Evolutionary conservation across 495 filamentous ascomycete species (phyloP).

Genomic region (Penicillium argentinense): DNA sequence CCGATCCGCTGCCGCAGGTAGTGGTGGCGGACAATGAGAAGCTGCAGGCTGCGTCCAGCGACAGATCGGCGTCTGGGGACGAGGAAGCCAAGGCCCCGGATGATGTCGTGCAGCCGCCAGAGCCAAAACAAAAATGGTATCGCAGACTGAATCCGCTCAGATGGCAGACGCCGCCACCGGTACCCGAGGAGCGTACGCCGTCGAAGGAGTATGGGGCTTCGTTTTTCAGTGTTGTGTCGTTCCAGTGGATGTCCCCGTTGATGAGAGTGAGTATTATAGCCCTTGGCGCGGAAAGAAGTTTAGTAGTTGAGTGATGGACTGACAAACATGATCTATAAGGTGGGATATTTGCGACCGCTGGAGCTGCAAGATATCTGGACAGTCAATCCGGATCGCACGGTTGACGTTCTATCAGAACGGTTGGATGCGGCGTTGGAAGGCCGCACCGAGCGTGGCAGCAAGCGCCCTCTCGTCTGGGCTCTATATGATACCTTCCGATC

Average conservation of each 20-base stretch:
- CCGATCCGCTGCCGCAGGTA: conserved; percentile 17
- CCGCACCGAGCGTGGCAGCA: conserved; percentile 63
- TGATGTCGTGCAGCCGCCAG: conserved; percentile 2
- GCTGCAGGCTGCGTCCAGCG: conserved; percentile 13
- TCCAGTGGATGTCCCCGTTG: conserved; percentile 64
- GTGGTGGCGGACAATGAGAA: conserved; percentile 16
- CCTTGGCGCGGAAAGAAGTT: too few relatives aligned
- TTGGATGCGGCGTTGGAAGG: conserved; percentile 65
- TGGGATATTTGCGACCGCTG: conserved; percentile 79
- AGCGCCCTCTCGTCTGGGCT: conserved; percentile 74
- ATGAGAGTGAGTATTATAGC: conserved; percentile 38
- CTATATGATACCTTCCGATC: conserved; percentile 83
- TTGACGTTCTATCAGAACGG: conserved; percentile 62
- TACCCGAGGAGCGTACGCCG: conserved; percentile 49
- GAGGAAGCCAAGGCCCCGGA: conserved; percentile 22
- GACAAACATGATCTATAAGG: conserved; percentile 9
- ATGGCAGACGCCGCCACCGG: conserved; percentile 47
- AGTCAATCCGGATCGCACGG: conserved; percentile 77
- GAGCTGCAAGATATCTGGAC: conserved; percentile 84
- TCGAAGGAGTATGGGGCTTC: conserved; percentile 54
- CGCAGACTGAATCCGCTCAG: conserved; percentile 56
- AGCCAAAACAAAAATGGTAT: conserved; percentile 50
- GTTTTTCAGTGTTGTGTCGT: conserved; percentile 54
- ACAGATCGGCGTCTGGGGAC: conserved; percentile 15
- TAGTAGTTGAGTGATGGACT: too few relatives aligned